Evolutionary conservation across 164 flowering plant genomes (phyloP).

Genomic region (Sedum album): DNA sequence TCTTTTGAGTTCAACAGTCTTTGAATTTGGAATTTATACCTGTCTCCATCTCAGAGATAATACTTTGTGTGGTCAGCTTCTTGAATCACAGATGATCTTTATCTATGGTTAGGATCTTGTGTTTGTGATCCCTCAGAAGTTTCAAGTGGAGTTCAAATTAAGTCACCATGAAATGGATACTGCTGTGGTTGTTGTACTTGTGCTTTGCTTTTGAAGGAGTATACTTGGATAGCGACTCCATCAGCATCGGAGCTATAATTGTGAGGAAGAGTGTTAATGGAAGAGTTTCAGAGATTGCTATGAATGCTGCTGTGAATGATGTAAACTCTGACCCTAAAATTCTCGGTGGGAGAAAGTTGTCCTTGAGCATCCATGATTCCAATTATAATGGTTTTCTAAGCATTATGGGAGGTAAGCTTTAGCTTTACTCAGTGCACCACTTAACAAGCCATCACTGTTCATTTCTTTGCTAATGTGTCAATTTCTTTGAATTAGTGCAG

Average conservation of each 20-base stretch:
- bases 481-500: constrained; percentile 19
- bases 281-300: constrained; percentile 53
- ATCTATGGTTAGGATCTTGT: not conserved
- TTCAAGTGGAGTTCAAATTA: not conserved
- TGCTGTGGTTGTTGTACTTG: constrained; percentile 13
- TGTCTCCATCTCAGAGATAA: not conserved
- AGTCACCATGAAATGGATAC: constrained; percentile 22
- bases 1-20: not conserved
- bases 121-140: not conserved
- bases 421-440: not conserved
- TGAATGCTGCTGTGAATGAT: constrained; percentile 64
- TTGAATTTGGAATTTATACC: constrained; percentile 4
- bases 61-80: not conserved
- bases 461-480: not conserved
- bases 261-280: constrained; percentile 39
- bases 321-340: constrained; percentile 53
- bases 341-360: constrained; percentile 51
- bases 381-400: constrained; percentile 56
- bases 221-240: constrained; percentile 13
- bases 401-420: constrained; percentile 49
- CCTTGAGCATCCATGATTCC: constrained; percentile 42
- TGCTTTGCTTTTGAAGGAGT: constrained; percentile 11
- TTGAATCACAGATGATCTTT: not conserved
- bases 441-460: not conserved
- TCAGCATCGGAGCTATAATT: constrained; percentile 65